phyloP scores from a whole-genome alignment of 2,329 filamentous ascomycete genomes.

The Pleomassaria siparia region DNA sequence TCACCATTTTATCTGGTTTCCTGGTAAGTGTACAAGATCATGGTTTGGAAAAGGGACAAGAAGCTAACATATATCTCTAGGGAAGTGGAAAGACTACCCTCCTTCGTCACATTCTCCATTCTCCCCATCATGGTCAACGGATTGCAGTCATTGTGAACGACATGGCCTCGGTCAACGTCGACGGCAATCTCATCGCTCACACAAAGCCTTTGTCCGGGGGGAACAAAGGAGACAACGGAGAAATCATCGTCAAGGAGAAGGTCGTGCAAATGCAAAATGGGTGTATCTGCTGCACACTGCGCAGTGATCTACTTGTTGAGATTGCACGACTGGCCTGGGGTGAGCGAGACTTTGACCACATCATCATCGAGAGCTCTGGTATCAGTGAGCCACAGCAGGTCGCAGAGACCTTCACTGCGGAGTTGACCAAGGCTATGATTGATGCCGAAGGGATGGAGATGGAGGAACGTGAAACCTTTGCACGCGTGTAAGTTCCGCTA shows the following conservation, averaged over 20 bases:
- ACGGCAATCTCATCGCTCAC: slow-evolving; percentile 62
- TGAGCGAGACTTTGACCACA: slow-evolving; percentile 66
- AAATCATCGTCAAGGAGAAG: slow-evolving; percentile 62
- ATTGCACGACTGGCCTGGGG: slow-evolving; percentile 64
- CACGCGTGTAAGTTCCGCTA: slow-evolving; percentile 48
- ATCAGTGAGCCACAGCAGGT: slow-evolving; percentile 75
- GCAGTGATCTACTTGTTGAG: slow-evolving; percentile 70
- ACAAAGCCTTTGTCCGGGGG: slow-evolving; percentile 36
- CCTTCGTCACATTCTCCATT: slow-evolving; percentile 67
- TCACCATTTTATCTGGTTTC: slow-evolving; percentile 64
- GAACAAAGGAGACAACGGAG: slow-evolving; percentile 17
- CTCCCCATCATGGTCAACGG: slow-evolving; percentile 63
- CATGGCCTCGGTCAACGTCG: slow-evolving; percentile 63
- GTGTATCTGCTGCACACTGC: slow-evolving; percentile 75
- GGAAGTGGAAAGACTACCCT: slow-evolving; percentile 73
- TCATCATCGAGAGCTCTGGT: slow-evolving; percentile 70
- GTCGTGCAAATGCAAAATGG: slow-evolving; percentile 69
- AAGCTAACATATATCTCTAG: slow-evolving; percentile 35
- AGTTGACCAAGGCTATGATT: slow-evolving; percentile 49
- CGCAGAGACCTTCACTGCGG: slow-evolving; percentile 69
- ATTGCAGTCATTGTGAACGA: slow-evolving; percentile 76
- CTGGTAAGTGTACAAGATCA: slow-evolving; percentile 44
- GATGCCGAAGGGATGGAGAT: slow-evolving; percentile 45
- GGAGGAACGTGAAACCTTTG: slow-evolving; percentile 49
- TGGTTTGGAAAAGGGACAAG: too few species aligned